phyloP scores from a whole-genome alignment of 306 rosid genomes.

The Gynostemma pentaphyllum region DNA sequence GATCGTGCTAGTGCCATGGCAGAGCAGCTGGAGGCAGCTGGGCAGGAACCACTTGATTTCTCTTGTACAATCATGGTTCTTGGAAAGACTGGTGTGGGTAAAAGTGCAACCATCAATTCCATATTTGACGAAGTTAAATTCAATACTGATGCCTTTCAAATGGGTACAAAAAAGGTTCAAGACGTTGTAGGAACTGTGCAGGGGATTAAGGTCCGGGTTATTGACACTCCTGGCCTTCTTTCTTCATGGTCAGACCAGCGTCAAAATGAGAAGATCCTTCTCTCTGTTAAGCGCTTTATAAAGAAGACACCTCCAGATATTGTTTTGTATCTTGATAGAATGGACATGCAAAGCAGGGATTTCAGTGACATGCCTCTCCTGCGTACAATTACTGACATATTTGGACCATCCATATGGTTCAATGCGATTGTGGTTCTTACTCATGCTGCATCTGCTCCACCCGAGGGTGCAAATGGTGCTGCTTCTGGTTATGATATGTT shows the following conservation, averaged over 20 bases:
- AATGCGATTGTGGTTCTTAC: conserved; percentile 95
- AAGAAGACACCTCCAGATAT: conserved; percentile 94
- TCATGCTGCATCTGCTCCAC: conserved; percentile 97
- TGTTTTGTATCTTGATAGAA: conserved; percentile 84
- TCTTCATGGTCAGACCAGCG: conserved; percentile 87
- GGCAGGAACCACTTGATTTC: conserved; percentile 91
- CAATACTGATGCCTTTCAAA: conserved; percentile 74
- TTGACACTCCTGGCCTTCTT: conserved; percentile 94
- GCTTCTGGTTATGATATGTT: conserved; percentile 91
- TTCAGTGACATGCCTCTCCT: conserved; percentile 90
- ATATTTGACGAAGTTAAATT: conserved; percentile 90
- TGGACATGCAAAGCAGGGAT: conserved; percentile 94
- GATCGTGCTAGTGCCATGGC: conserved; percentile 99
- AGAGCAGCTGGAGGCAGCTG: conserved; percentile 91
- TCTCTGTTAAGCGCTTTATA: conserved; percentile 60
- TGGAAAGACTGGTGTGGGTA: conserved; percentile 96
- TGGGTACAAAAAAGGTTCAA: conserved; percentile 92
- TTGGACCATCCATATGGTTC: conserved; percentile 95
- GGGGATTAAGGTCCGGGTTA: conserved; percentile 87
- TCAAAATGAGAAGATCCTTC: conserved; percentile 80
- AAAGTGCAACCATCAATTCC: conserved; percentile 96
- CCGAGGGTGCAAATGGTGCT: conserved; percentile 90
- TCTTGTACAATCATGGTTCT: conserved; percentile 95
- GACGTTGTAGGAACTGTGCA: conserved; percentile 94
- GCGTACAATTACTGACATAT: conserved; percentile 81